These are phyloP conservation scores for Raphanus hybrid DNA, from an alignment of 441 rosid genomes.

Conservation along the genomic window DNA sequence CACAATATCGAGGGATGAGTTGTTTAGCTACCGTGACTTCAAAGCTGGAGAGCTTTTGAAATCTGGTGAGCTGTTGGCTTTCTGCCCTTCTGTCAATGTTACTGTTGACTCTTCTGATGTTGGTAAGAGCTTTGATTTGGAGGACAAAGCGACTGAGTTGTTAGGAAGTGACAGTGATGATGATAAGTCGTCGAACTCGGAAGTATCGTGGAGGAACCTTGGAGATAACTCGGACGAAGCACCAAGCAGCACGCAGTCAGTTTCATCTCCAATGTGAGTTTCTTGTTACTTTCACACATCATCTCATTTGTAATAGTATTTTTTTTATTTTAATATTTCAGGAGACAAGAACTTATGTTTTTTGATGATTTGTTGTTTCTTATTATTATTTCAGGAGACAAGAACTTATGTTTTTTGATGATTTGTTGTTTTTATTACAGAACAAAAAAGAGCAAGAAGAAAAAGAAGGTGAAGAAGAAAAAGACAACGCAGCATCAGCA, in stretches of 20 bases:
- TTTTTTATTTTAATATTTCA: background rate
- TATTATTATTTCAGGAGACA: background rate
- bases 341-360: background rate
- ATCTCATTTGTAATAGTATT: constrained; percentile 5
- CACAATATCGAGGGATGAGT: constrained; percentile 56
- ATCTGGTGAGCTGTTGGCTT: constrained; percentile 50
- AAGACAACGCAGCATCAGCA: constrained; percentile 22
- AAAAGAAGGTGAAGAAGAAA: constrained; percentile 23
- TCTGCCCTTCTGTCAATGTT: constrained; percentile 43
- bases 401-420: background rate
- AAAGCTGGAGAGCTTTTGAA: constrained; percentile 45
- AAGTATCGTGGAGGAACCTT: constrained; percentile 43
- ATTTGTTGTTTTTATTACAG: constrained; percentile 11
- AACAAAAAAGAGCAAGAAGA: constrained; percentile 34
- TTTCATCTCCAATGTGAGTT: constrained; percentile 70
- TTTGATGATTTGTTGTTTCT: background rate
- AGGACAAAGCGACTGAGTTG: constrained; percentile 38
- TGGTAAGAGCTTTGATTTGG: constrained; percentile 33
- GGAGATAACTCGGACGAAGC: constrained; percentile 45
- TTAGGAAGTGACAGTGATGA: constrained; percentile 29
- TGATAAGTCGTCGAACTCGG: constrained; percentile 34
- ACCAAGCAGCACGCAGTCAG: constrained; percentile 47
- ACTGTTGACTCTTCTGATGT: constrained; percentile 34
- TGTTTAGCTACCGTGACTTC: constrained; percentile 32
- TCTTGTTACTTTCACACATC: constrained; percentile 7